Conservation (phyloP, 768 basidiomycete species). For the Gyrodon lividus region DNA sequence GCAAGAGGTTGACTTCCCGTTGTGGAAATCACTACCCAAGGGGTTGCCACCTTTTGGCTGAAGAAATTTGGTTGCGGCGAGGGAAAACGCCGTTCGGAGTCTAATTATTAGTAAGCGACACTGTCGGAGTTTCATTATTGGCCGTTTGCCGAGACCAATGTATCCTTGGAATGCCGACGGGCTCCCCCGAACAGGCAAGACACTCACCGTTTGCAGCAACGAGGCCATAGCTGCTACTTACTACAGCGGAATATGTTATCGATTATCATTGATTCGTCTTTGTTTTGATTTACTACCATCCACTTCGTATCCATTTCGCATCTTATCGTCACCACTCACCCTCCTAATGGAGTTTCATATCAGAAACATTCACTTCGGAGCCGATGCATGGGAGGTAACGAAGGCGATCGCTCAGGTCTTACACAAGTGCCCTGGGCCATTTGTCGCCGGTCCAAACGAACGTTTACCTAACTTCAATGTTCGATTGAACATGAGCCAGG, state of each 20-base stretch:
- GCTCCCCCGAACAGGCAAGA: slow-evolving; percentile 9
- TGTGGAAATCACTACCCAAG: too few relatives aligned
- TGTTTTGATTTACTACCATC: neutral
- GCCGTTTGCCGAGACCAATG: too few relatives aligned
- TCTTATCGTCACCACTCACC: neutral
- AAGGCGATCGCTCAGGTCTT: slow-evolving; percentile 54
- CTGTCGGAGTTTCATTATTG: too few relatives aligned
- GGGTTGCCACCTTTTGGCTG: too few relatives aligned
- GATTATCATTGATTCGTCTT: neutral
- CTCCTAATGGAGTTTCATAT: slow-evolving; percentile 40
- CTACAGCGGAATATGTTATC: neutral
- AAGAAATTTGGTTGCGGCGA: too few relatives aligned
- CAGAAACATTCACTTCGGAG: slow-evolving; percentile 34
- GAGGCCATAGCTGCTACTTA: too few relatives aligned
- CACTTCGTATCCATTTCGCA: neutral
- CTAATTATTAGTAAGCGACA: too few relatives aligned
- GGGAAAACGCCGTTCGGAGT: too few relatives aligned
- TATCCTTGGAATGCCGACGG: too few relatives aligned
- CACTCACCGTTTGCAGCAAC: slow-evolving; percentile 12
- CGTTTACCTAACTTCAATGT: slow-evolving; percentile 60
- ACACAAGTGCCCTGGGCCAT: slow-evolving; percentile 39
- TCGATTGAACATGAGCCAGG: slow-evolving; percentile 45
- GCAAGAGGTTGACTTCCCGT: too few relatives aligned
- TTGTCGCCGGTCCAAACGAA: slow-evolving; percentile 22
- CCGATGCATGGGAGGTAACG: slow-evolving; percentile 55